A percentile compares a stretch with the other conserved stretches of the same genome.
Evolutionary conservation across 352 stramenopile genomes (phyloP).

Genomic region (Globisporangium sylvaticum): DNA sequence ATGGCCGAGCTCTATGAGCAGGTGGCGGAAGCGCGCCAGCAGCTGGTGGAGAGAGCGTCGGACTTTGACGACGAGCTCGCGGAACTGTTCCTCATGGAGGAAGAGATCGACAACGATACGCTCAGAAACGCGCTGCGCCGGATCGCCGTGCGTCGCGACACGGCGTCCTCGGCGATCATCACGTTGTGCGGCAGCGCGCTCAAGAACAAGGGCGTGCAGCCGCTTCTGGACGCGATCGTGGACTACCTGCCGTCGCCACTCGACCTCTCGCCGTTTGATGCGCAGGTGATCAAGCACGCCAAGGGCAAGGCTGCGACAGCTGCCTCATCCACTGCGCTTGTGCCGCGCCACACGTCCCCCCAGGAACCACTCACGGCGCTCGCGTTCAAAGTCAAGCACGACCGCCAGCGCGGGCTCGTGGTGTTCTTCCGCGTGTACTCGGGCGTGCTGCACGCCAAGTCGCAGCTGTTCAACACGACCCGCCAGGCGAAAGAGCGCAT

Average conservation of each 20-base stretch:
- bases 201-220: conserved; percentile 92
- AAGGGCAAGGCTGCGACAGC: conserved; percentile 30
- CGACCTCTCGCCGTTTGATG: conserved; percentile 77
- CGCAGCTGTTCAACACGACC: conserved; percentile 76
- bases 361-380: conserved; percentile 53
- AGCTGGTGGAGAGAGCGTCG: conserved; percentile 58
- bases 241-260: conserved; percentile 96
- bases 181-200: conserved; percentile 62
- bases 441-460: conserved; percentile 78
- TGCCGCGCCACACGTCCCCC: conserved; percentile 33
- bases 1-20: conserved; percentile 53
- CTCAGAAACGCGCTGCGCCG: conserved; percentile 55
- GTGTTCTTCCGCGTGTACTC: conserved; percentile 95
- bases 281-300: conserved; percentile 29
- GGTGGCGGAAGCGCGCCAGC: conserved; percentile 37
- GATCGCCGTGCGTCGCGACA: conserved; percentile 50
- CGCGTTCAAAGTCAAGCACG: conserved; percentile 79
- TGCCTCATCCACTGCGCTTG: conserved; percentile 14
- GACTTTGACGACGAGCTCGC: conserved; percentile 73
- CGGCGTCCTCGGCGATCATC: conserved; percentile 40
- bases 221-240: conserved; percentile 96
- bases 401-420: conserved; percentile 66
- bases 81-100: conserved; percentile 74
- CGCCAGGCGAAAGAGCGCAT: conserved; percentile 56
- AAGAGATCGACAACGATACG: conserved; percentile 43